phyloP scores from a whole-genome alignment of 148 eudicot genomes.

The Silene latifolia region DNA sequence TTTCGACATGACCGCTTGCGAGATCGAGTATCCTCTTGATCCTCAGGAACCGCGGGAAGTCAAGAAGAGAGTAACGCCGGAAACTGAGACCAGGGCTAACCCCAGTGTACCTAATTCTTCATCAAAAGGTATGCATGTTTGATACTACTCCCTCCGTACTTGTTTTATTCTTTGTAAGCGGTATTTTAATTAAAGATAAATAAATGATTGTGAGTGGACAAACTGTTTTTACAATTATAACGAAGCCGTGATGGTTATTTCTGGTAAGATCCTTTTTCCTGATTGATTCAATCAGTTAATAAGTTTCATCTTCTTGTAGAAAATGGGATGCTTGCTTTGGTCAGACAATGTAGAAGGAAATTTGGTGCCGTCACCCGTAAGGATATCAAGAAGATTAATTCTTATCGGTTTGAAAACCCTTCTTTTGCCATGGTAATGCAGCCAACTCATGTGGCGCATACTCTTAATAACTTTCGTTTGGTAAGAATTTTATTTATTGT shows the following conservation, averaged over 20 bases:
- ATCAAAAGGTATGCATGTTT: too few species aligned
- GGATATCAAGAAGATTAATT: neutral
- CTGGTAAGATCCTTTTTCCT: too few species aligned
- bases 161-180: too few species aligned
- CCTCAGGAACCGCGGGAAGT: neutral
- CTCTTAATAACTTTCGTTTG: neutral
- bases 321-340: neutral
- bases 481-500: constrained; percentile 9
- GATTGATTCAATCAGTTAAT: too few species aligned
- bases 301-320: neutral
- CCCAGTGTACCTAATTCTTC: too few species aligned
- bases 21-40: constrained; percentile 15
- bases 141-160: too few species aligned
- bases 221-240: too few species aligned
- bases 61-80: too few species aligned
- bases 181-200: too few species aligned
- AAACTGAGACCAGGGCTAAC: too few species aligned
- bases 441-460: constrained; percentile 4
- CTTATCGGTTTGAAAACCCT: constrained; percentile 2
- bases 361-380: neutral
- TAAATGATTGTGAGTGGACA: too few species aligned
- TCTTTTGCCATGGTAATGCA: neutral
- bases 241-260: too few species aligned
- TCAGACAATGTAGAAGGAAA: neutral
- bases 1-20: constrained; percentile 35